Evolutionary conservation across 2,329 filamentous ascomycete genomes (phyloP), one percentile per base, ranked within the genome.

Genomic region (Cordyceps fumosorosea): DNA sequence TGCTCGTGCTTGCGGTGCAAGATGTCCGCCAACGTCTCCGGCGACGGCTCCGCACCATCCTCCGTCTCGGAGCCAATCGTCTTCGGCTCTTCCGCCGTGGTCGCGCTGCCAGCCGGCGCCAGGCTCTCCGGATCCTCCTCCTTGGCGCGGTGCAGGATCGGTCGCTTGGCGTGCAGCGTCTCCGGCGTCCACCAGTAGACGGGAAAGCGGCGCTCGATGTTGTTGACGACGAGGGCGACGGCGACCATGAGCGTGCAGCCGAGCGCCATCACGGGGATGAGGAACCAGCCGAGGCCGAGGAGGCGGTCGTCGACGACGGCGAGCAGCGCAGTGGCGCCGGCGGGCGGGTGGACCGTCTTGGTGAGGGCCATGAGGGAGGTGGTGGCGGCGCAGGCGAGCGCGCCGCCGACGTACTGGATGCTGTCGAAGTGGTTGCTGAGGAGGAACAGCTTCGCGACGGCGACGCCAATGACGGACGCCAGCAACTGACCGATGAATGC

Each of bases 301-400:
- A 85, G 75, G 1, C 77, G 75, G 2, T 80, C 75, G 63, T 86
- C 84, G 1, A 85, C 78, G 0, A 88, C 86, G 0, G 88, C 87
- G 29, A 92, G 75, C 1, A 93, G 74, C 0, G 88, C 89, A 0
- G 89, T 92, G 10, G 89, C 89, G 5, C 89, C 89, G 0, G 88
- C 89, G 0, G 89, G 89, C 0, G 89, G 89, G 66, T 92, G 88
- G 0, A 89, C 80, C 0, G 88, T 91, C 58, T 87, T 87, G 1
- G 88, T 91, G 24, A 90, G 68, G 0, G 80, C 81, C 89, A 91
- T 92, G 62, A 84, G 63, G 1, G 81, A 77, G 0, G 84, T 89
- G 0, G 88, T 81, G 3, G 80, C 71, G 0, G 85, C 88, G 66
- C 88, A 90, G 1, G 86, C 78, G 0, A 91, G 73, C 12, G 88